phyloP scores from a whole-genome alignment of 768 basidiomycete species.

The Boletus tylopilopsis region DNA sequence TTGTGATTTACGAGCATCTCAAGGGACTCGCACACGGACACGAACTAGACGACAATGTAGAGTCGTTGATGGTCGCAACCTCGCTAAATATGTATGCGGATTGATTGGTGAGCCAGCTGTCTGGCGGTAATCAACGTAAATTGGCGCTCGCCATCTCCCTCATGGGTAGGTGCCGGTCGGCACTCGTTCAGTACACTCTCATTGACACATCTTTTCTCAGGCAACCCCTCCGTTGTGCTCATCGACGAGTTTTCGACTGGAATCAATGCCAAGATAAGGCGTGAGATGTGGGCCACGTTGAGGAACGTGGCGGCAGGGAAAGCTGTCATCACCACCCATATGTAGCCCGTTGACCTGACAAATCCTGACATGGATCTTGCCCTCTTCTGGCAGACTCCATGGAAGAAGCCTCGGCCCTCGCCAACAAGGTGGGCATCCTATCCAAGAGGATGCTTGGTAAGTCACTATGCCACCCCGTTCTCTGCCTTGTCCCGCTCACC shows the following conservation, averaged over 20 bases:
- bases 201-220: slow-evolving; percentile 28
- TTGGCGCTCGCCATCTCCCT: slow-evolving; percentile 72
- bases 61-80: slow-evolving; percentile 55
- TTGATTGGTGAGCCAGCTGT: slow-evolving; percentile 68
- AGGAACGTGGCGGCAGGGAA: slow-evolving; percentile 63
- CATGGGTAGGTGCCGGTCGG: slow-evolving; percentile 46
- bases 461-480: neutral
- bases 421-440: slow-evolving; percentile 73
- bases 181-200: neutral
- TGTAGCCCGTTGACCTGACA: slow-evolving; percentile 27
- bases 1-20: slow-evolving; percentile 65
- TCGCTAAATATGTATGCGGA: slow-evolving; percentile 60
- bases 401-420: slow-evolving; percentile 80
- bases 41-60: slow-evolving; percentile 52
- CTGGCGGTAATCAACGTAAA: slow-evolving; percentile 79
- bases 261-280: slow-evolving; percentile 78
- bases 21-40: slow-evolving; percentile 57
- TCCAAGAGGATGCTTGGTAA: slow-evolving; percentile 66
- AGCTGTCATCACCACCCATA: slow-evolving; percentile 68
- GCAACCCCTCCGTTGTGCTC: slow-evolving; percentile 72
- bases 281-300: slow-evolving; percentile 79
- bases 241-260: slow-evolving; percentile 86
- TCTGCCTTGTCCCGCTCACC: neutral
- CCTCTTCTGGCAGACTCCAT: slow-evolving; percentile 57
- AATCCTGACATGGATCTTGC: neutral